Conservation (phyloP, 108 stramenopile genomes). For the Discostella pseudostelligera region DNA sequence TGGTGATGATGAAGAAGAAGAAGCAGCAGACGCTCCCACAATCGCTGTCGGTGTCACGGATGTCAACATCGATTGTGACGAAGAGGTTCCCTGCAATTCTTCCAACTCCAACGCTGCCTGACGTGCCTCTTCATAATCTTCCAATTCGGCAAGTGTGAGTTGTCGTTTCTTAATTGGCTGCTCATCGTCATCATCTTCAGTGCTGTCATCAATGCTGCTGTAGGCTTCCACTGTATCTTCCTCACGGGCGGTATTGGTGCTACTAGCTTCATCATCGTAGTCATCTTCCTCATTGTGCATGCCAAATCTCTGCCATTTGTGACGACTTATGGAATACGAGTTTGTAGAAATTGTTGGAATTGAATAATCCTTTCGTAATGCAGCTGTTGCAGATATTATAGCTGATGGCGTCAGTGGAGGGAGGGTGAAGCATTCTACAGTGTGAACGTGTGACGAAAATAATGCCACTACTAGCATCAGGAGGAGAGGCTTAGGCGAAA, state of each 20-base stretch:
- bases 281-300: neutral
- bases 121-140: constrained; percentile 20
- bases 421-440: neutral
- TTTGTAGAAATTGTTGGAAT: no score
- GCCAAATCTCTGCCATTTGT: neutral
- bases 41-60: neutral
- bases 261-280: neutral
- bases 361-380: no score
- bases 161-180: constrained; percentile 4
- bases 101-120: neutral
- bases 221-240: no score
- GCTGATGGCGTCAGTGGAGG: neutral
- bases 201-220: no score
- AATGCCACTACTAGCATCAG: no score
- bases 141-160: constrained; percentile 15
- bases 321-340: no score
- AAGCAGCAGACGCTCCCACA: neutral
- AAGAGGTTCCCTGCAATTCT: neutral
- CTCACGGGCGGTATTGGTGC: no score
- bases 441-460: no score
- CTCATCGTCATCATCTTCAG: no score
- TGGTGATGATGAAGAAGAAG: neutral
- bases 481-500: no score
- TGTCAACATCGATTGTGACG: neutral
- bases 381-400: neutral